Base-by-base conservation (phyloP, 148 eudicot species). In the Vaccinium darrowii region DNA sequence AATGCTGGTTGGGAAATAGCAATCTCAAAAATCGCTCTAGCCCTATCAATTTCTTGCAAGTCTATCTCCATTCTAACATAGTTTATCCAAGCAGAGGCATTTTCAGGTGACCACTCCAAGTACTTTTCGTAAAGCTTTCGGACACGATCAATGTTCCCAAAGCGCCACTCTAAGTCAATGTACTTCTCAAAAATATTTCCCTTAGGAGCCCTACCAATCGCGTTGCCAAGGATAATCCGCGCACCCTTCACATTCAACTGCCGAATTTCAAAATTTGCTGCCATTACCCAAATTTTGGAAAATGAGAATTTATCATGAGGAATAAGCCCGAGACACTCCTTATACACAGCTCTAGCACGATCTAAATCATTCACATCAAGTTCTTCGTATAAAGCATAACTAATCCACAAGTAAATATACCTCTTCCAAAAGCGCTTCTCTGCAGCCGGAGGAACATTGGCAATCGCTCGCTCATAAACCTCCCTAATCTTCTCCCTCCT, bases 1-100 rank as follows among this genome's bases (percentile, higher is more conserved):
- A 94, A 54, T 43, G 95, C 94, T 58, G 96, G 93, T 86, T 94
- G 98, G 49, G 93, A 94, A 87, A 92, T 91, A 78, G 96, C 98
- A 81, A 93, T 92, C 85, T 94, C 98, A 88, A 92, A 93, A 58
- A 94, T 90, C 16, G 57, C 90, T 83, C 96, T 87, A 0, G 95
- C 95, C 50, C 96, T 84, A 30, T 93, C 98, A 36, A 92, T 85
- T 88, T 94, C 98, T 83, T 90, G 93, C 89, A 52, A 90, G 74
- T 94, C 96, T 93, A 2, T 95, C 95, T 78, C 92, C 94, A 12
- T 0, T 19, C 53, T 8, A 53, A 47, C 51, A 77, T 3, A 12
- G 13, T 49, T 19, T n/a, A 7, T 3, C 51, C 9, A 49, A 65
- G 33, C 54, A 8, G 16, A 11, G 8, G 43, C 16, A 13, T 81